These are phyloP conservation scores for Penicillium corylophilum DNA, from an alignment of 2,329 filamentous ascomycete genomes.

Conservation along the genomic window DNA sequence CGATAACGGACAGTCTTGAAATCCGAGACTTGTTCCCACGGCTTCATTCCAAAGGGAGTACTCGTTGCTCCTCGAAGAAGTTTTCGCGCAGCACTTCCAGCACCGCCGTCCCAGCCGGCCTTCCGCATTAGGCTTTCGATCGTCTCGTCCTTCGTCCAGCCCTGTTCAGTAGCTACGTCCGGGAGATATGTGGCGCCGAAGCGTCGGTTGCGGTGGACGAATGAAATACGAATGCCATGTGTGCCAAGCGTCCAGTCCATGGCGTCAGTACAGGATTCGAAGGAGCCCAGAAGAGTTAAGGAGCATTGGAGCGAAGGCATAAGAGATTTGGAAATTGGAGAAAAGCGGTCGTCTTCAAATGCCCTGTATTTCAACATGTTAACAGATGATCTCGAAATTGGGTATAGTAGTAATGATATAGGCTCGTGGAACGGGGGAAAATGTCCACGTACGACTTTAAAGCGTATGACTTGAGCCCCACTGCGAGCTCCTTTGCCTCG, in stretches of 20 bases:
- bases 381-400: neutral
- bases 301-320: conserved; percentile 51
- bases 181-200: conserved; percentile 90
- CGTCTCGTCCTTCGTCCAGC: conserved; percentile 92
- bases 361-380: conserved; percentile 44
- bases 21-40: conserved; percentile 73
- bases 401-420: neutral
- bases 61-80: conserved; percentile 42
- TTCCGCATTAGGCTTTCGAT: conserved; percentile 88
- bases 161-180: conserved; percentile 87
- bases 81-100: conserved; percentile 35
- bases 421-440: neutral
- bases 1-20: conserved; percentile 82
- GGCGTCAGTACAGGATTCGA: conserved; percentile 70
- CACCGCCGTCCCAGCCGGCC: conserved; percentile 78
- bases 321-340: conserved; percentile 55
- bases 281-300: conserved; percentile 82
- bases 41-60: conserved; percentile 20
- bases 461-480: conserved; percentile 76
- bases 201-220: conserved; percentile 68
- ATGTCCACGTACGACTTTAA: conserved; percentile 64
- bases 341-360: conserved; percentile 63
- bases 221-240: conserved; percentile 85
- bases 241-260: conserved; percentile 84
- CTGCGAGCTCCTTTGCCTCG: conserved; percentile 68